phyloP scores from a whole-genome alignment of 148 eudicot genomes.

The Heliamphora exappendiculata region DNA sequence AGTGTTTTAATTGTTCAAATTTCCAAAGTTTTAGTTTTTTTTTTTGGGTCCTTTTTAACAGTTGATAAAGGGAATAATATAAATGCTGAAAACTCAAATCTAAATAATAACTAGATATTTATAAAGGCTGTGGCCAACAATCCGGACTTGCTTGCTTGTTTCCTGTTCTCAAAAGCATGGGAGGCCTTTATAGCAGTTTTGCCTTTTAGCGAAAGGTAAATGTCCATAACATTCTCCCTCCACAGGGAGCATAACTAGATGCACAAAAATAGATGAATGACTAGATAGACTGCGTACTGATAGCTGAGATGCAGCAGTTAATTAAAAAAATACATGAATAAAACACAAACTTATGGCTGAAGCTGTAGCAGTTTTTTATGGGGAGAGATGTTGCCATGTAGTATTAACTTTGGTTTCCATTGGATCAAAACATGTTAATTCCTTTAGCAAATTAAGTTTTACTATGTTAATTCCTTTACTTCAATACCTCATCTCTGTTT shows the following conservation, averaged over 20 bases:
- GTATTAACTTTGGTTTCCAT: background rate
- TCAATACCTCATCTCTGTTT: background rate
- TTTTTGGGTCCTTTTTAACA: background rate
- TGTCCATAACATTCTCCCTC: background rate
- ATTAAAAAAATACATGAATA: background rate
- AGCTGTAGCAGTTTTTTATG: background rate
- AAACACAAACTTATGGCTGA: background rate
- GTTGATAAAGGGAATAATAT: background rate
- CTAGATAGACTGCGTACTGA: background rate
- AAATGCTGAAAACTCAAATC: background rate
- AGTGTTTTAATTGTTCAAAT: background rate
- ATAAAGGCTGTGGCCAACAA: background rate
- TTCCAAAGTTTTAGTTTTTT: background rate
- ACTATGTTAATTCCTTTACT: background rate
- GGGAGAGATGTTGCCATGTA: background rate
- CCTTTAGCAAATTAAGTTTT: background rate
- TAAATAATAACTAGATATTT: background rate
- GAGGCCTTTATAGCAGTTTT: too few species aligned
- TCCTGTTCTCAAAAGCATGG: too few species aligned
- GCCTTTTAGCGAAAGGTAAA: background rate
- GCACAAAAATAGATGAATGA: background rate
- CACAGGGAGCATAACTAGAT: background rate
- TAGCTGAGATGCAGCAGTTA: background rate
- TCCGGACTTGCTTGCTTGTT: background rate
- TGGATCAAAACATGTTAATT: background rate